Conservation (phyloP, 2,329 filamentous ascomycete species). For the Setomelanomma holmii region DNA sequence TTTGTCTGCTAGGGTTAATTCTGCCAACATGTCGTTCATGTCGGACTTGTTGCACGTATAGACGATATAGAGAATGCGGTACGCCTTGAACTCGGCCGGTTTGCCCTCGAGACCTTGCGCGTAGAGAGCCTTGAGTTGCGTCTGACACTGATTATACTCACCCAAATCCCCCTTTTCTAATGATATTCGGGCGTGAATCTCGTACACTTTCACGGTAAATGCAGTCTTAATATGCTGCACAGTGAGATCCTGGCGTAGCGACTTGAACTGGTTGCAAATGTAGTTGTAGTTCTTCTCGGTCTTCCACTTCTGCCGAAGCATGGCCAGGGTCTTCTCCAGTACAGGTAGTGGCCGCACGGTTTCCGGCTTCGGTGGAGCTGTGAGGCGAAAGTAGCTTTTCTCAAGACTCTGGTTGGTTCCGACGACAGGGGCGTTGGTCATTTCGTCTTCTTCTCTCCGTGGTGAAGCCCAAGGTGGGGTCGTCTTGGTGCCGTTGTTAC, state of each 20-base stretch:
- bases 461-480: conserved; percentile 58
- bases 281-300: conserved; percentile 94
- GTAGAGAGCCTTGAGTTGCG: conserved; percentile 92
- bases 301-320: conserved; percentile 94
- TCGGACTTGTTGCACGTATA: conserved; percentile 98
- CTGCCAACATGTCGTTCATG: conserved; percentile 97
- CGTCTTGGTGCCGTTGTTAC: conserved; percentile 60
- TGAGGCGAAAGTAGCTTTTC: conserved; percentile 94
- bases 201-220: conserved; percentile 95
- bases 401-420: conserved; percentile 85
- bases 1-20: conserved; percentile 98
- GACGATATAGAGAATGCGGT: conserved; percentile 99
- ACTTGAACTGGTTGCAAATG: conserved; percentile 99
- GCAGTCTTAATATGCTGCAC: conserved; percentile 97
- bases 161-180: conserved; percentile 98
- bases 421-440: conserved; percentile 72
- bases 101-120: conserved; percentile 85
- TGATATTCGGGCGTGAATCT: conserved; percentile 96
- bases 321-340: conserved; percentile 81
- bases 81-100: conserved; percentile 95
- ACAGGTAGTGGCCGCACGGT: conserved; percentile 84
- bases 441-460: conserved; percentile 57
- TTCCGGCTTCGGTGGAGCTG: conserved; percentile 84
- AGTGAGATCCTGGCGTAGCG: conserved; percentile 94
- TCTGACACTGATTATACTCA: conserved; percentile 99